These are phyloP conservation scores for Alternaria atra DNA, from an alignment of 2,329 filamentous ascomycete species.

Conservation along the genomic window DNA sequence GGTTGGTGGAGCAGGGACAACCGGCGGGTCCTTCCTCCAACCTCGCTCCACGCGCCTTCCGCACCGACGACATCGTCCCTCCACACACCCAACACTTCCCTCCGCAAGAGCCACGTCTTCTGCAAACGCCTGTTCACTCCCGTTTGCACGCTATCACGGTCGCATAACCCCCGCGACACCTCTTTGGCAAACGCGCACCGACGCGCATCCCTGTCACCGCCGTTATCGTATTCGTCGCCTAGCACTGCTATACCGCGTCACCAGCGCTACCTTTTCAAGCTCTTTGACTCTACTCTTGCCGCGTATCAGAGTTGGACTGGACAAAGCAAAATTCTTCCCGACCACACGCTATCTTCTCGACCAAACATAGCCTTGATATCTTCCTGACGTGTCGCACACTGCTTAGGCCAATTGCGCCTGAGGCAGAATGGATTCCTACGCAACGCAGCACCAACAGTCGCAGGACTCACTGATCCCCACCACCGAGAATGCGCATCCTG, in stretches of 20 bases:
- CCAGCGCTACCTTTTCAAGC: conserved; percentile 2
- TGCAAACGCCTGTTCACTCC: conserved; percentile 5
- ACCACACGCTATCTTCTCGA: conserved; percentile 2
- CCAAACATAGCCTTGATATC: conserved; percentile 12
- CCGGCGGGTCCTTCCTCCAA: conserved; percentile 17
- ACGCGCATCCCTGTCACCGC: conserved; percentile 30
- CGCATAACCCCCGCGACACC: conserved; percentile 25
- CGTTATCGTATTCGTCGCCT: conserved; percentile 18
- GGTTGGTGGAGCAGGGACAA: conserved; percentile 6
- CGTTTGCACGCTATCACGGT: conserved; percentile 7
- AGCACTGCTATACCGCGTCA: conserved; percentile 9
- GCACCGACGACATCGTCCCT: conserved; percentile 12
- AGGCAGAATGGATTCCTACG: conserved; percentile 44
- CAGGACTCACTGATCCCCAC: conserved; percentile 45
- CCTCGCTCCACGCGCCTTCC: conserved; percentile 17
- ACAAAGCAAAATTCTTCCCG: conserved; percentile 13
- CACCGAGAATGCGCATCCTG: conserved; percentile 40
- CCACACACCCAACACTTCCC: conserved; percentile 12
- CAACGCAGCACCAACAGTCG: conserved; percentile 34
- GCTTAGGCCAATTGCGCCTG: conserved; percentile 28
- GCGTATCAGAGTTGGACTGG: conserved; percentile 17
- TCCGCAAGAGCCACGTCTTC: conserved; percentile 5
- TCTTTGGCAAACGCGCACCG: conserved; percentile 26
- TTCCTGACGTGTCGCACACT: conserved; percentile 40
- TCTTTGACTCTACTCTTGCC: conserved; percentile 3